Evolutionary conservation across 352 stramenopile species (phyloP), one percentile per base, ranked within the genome.

Genomic region (Phytopythium montanum): DNA sequence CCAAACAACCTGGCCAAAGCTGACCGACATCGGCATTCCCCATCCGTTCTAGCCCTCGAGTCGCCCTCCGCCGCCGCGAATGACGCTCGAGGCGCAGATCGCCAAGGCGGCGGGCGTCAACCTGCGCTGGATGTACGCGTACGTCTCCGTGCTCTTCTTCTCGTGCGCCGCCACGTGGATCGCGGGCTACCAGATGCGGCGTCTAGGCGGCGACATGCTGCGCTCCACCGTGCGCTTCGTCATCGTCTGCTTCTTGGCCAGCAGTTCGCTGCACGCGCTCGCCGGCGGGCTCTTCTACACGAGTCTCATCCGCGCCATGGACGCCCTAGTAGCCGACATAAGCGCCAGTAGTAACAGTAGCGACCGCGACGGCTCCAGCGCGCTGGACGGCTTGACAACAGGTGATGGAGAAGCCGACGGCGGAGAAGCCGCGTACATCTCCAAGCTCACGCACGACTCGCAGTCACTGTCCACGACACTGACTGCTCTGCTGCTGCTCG

Each of bases 191-290:
- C 75, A 87, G 65, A 83, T 89, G 69, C 79, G 76, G 57, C 70
- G 75, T 53, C 64, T 89, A 41, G 74, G 76, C 60, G 79, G 79
- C 21, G 79, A 89, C 72, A 60, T 87, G 25, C 70, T 87, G 21
- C 79, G 79, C 51, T 89, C 79, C n/a, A 85, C 77, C 25, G 79
- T 89, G 54, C 79, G 79, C 54, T 89, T 89, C 59, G 79, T 89
- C 39, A 86, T 85, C 50, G 70, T 65, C 44, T 78, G 72, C 54
- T 87, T 89, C 56, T 62, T 89, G 14, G 41, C 85, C n/a, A 83
- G 68, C 53, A 85, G 65, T 28, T 73, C 72, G 23, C 34, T 87
- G 36, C 74, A 87, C 55, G 73, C 79, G 23, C 52, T 89, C 5
- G 60, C 72, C 0, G 79, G 73, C 25, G 75, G 71, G 18, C 52